Conservation (phyloP, 768 basidiomycete genomes). For the Macrolepiota albuminosa region DNA sequence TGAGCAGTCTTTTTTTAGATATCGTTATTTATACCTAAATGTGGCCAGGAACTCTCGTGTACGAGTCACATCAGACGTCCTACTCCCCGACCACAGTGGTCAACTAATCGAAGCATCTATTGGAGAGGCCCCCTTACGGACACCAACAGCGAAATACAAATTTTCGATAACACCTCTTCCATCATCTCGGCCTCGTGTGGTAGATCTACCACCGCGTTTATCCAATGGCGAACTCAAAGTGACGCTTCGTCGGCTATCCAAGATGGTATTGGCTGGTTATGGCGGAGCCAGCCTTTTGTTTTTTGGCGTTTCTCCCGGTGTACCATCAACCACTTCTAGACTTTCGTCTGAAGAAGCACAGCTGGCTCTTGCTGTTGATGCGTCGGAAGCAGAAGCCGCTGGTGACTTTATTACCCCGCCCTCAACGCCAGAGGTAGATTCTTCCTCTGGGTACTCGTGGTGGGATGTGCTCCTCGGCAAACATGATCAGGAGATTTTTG, state of each 20-base stretch:
- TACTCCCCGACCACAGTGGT: slow-evolving; percentile 60
- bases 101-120: slow-evolving; percentile 82
- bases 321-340: slow-evolving; percentile 32
- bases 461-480: slow-evolving; percentile 79
- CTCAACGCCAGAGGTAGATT: slow-evolving; percentile 15
- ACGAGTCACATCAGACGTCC: slow-evolving; percentile 68
- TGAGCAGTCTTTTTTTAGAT: slow-evolving; percentile 11
- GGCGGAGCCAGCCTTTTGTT: slow-evolving; percentile 79
- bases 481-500: slow-evolving; percentile 81
- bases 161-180: slow-evolving; percentile 11
- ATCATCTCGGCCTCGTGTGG: slow-evolving; percentile 5
- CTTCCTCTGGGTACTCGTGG: slow-evolving; percentile 57
- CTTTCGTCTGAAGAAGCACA: slow-evolving; percentile 55
- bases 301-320: slow-evolving; percentile 56
- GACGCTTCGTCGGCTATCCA: slow-evolving; percentile 74
- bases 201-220: slow-evolving; percentile 15
- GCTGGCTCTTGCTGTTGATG: slow-evolving; percentile 62
- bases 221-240: slow-evolving; percentile 53
- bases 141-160: slow-evolving; percentile 23
- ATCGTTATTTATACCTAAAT: not conserved
- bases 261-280: slow-evolving; percentile 81
- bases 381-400: slow-evolving; percentile 62
- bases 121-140: slow-evolving; percentile 47
- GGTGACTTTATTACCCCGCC: slow-evolving; percentile 30
- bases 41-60: slow-evolving; percentile 47